A percentile compares a stretch with the other conserved stretches of the same genome.
These are phyloP conservation scores for Malus hybrid DNA, from an alignment of 331 rosid species.

Conservation along the genomic window DNA sequence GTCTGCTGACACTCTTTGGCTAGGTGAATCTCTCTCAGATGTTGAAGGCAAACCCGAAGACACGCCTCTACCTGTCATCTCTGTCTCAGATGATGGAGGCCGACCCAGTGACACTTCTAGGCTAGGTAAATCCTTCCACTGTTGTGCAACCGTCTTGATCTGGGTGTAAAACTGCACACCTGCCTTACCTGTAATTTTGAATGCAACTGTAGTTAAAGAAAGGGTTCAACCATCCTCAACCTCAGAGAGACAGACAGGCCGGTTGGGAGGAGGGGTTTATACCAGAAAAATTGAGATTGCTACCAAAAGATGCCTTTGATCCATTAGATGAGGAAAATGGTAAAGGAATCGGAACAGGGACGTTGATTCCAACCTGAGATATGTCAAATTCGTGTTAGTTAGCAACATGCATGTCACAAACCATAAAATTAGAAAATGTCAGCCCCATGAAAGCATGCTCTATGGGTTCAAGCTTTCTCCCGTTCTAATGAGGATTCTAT, in stretches of 20 bases:
- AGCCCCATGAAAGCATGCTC: background rate
- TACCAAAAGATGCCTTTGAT: conserved; percentile 32
- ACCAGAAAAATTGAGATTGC: conserved; percentile 36
- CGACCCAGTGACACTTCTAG: conserved; percentile 12
- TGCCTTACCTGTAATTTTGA: conserved; percentile 39
- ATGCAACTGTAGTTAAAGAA: conserved; percentile 4
- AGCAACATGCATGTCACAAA: background rate
- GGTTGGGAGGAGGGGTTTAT: background rate
- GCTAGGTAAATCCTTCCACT: conserved; percentile 49
- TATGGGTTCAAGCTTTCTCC: background rate
- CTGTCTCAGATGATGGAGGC: conserved; percentile 35
- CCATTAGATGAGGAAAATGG: conserved; percentile 47
- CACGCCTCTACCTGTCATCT: conserved; percentile 15
- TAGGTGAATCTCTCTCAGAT: conserved; percentile 34
- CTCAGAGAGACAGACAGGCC: background rate
- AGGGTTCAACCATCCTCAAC: background rate
- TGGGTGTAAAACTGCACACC: conserved; percentile 65
- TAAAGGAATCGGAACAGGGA: conserved; percentile 40
- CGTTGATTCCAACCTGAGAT: conserved; percentile 68
- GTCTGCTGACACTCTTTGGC: conserved; percentile 25
- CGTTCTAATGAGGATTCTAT: background rate
- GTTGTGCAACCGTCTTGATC: conserved; percentile 56
- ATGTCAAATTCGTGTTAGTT: background rate
- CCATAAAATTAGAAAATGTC: background rate
- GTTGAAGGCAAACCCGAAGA: conserved; percentile 36